Evolutionary conservation across 2,329 filamentous ascomycete genomes (phyloP), one percentile per base, ranked within the genome.

Genomic region (Albifimbria verrucaria): DNA sequence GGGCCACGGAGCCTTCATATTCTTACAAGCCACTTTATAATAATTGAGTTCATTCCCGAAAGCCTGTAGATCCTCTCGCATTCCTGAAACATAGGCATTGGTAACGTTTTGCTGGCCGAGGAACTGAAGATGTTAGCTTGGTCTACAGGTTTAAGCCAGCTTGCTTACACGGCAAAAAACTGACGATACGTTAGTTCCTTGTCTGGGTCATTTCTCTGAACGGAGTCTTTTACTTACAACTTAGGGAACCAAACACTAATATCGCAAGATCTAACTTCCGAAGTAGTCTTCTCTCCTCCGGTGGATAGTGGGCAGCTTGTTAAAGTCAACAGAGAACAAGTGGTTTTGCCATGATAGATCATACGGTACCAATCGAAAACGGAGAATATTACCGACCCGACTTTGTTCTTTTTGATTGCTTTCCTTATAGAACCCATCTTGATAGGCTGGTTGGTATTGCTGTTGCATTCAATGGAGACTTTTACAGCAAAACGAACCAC

Each of bases 51-150:
- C 63, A 46, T 72, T 72, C 7, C 65, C 68, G 4, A 64, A 58
- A 43, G 70, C 60, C 1, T 59, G 48, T 7, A 68, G 55, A 28
- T 68, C 66, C 45, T 68, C 62, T 10, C 69, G 65, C 65, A 73
- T 68, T 1, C 71, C 71, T 1, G 62, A 66, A 15, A 71, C 67
- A 39, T 72, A 73, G 17, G 71, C 71, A 58, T 66, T 68, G 50
- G 61, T 69, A 54, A 66, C 57, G 32, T 67, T 68, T 42, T 55
- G 55, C 41, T 61, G 59, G 17, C 57, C 59, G 39, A 54, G 50
- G 11, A 55, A 42, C 26, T 53, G 4, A 50, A 1, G n/a, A 12
- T 5, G 11, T 51, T 24, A 18, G 12, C 11, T 39, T 7, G 32
- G 32, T 39, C 20, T n/a, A n/a, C n/a, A 17, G 21, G 36, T 20